Base-by-base conservation (phyloP, 2,329 filamentous ascomycete genomes). In the Trichoderma lentiforme region DNA sequence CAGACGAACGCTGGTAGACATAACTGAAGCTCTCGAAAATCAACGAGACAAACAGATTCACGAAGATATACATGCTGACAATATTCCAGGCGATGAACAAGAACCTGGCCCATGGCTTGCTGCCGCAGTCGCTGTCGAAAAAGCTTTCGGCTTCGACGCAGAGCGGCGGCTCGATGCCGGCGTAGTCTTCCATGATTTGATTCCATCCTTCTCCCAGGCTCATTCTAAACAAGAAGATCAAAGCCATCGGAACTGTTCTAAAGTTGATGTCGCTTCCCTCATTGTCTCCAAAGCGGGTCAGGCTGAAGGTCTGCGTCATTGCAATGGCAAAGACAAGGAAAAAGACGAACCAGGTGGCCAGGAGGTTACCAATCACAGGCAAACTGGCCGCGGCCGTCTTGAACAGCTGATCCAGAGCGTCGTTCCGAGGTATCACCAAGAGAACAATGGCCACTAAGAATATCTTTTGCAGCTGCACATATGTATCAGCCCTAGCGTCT, bases 11-110 rank as follows among this genome's bases (percentile, higher is more conserved):
- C 83, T 99, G 97, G 80, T 98, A 99, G 74, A 99, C 96, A 78
- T 99, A 99, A 80, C 94, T 97, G 86, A 99, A 99, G 82, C 95
- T 98, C 84, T 99, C 96, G 83, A 97, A 99, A 76, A 99, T 99
- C 80, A 99, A 90, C 63, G 96, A 99, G 72, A 99, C 95, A 81
- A 99, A 99, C 79, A 99, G 84, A 79, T 95, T 98, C 79, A 98
- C 95, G 78, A 99, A 99, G 78, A 99, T 97, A 83, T 99, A 99
- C 96, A 99, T 99, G 92, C 95, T 98, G 82, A 99, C 88, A 77
- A 99, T 95, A 84, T 99, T 99, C 96, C 96, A 99, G 5, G 92
- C 90, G 72, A 98, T 94, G 84, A 99, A 99, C 11, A 99, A 86
- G 39, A 91, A 89, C 66, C 94, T 88, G 8, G 96, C 94, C 94